These are phyloP conservation scores for Flaveria floridana DNA, from an alignment of 140 eudicot species.

Conservation along the genomic window DNA sequence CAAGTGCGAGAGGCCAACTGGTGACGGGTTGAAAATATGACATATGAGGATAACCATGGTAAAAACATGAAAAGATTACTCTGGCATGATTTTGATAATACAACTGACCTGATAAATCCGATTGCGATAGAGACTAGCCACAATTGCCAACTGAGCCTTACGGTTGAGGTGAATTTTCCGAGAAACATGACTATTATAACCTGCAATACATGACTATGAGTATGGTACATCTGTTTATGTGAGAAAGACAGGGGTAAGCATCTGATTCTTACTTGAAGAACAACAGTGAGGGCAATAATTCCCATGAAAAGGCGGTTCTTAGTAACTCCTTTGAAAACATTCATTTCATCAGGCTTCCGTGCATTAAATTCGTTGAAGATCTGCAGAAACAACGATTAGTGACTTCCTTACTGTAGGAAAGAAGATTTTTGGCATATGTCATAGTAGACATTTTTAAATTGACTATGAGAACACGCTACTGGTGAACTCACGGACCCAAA, in stretches of 20 bases:
- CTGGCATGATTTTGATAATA: neutral
- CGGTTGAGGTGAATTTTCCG: slow-evolving; percentile 71
- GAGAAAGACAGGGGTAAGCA: neutral
- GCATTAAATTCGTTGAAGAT: slow-evolving; percentile 85
- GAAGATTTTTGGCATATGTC: neutral
- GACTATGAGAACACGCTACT: too few relatives aligned
- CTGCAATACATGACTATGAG: slow-evolving; percentile 32
- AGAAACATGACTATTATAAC: slow-evolving; percentile 72
- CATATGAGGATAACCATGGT: neutral
- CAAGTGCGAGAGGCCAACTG: slow-evolving; percentile 92
- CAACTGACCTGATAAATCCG: slow-evolving; percentile 62
- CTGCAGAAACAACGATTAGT: slow-evolving; percentile 34
- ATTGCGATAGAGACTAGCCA: slow-evolving; percentile 76
- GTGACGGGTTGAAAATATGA: slow-evolving; percentile 9
- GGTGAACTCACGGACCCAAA: too few relatives aligned
- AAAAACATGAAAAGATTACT: neutral
- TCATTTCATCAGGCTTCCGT: slow-evolving; percentile 79
- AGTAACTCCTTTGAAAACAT: slow-evolving; percentile 75
- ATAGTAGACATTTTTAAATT: too few relatives aligned
- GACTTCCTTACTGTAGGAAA: neutral
- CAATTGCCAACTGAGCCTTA: slow-evolving; percentile 72
- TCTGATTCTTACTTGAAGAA: slow-evolving; percentile 61
- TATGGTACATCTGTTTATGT: neutral
- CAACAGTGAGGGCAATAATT: slow-evolving; percentile 57
- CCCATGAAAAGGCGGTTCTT: slow-evolving; percentile 75